Evolutionary conservation across 495 filamentous ascomycete genomes (phyloP).

Genomic region (Xylaria grammica): DNA sequence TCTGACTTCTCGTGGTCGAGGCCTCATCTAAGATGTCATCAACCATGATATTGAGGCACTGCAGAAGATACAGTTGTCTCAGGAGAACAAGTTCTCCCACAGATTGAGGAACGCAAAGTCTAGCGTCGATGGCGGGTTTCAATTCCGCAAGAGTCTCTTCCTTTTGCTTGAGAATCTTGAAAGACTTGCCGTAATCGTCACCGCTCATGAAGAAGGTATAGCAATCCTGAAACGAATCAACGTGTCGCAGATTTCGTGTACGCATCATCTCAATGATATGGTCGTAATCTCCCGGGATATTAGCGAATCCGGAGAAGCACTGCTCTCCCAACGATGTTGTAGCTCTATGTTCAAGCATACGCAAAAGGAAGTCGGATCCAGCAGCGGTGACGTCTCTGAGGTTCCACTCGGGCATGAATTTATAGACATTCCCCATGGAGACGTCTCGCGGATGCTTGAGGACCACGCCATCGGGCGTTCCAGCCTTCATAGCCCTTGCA

Average conservation of each 20-base stretch:
- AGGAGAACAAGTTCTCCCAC: constrained; percentile 41
- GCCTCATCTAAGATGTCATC: constrained; percentile 43
- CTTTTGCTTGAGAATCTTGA: constrained; percentile 5
- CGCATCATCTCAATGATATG: constrained; percentile 32
- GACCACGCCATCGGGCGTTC: constrained; percentile 25
- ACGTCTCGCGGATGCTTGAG: constrained; percentile 25
- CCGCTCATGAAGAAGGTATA: constrained; percentile 34
- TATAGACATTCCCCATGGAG: constrained; percentile 34
- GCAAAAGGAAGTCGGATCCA: constrained; percentile 37
- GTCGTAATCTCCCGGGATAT: constrained; percentile 27
- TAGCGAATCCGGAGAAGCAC: constrained; percentile 25
- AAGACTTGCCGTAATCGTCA: constrained; percentile 24
- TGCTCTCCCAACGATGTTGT: constrained; percentile 35
- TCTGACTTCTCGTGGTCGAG: constrained; percentile 26
- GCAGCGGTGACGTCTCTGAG: constrained; percentile 40
- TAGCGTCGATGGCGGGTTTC: constrained; percentile 19
- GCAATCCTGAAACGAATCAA: constrained; percentile 18
- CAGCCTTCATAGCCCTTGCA: constrained; percentile 28
- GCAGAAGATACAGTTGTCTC: constrained; percentile 33
- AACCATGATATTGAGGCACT: constrained; percentile 35
- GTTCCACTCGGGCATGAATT: constrained; percentile 46
- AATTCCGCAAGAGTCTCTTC: constrained; percentile 23
- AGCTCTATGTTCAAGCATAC: constrained; percentile 40
- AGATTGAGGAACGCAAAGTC: constrained; percentile 32
- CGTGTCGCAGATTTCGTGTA: constrained; percentile 24